These are phyloP conservation scores for Thinopyrum elongatum DNA, from an alignment of 176 grass and related monocot genomes.

Conservation along the genomic window DNA sequence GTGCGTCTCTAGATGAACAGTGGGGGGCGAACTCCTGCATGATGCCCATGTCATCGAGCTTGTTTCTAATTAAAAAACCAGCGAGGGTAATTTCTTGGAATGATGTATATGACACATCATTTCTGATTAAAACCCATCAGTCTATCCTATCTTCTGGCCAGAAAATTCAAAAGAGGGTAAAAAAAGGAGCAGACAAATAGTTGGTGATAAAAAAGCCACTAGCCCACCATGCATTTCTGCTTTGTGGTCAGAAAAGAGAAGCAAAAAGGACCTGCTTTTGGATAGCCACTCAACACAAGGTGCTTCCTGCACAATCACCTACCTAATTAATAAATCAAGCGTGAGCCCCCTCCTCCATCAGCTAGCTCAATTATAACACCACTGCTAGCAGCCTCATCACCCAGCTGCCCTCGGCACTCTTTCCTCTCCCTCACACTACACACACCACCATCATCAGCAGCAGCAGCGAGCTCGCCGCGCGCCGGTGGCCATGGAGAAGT, in stretches of 20 bases:
- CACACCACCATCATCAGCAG: too few species aligned
- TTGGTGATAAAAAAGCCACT: neutral
- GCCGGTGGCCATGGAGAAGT: conserved; percentile 69
- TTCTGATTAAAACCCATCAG: neutral
- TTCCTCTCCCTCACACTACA: neutral
- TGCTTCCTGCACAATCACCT: neutral
- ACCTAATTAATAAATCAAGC: conserved; percentile 35
- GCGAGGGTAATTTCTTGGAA: neutral
- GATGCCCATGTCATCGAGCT: too few species aligned
- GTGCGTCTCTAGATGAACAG: too few species aligned
- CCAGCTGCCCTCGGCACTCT: neutral
- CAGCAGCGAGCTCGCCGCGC: neutral
- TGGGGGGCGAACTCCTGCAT: too few species aligned
- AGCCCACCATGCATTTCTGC: conserved; percentile 1
- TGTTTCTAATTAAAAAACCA: too few species aligned
- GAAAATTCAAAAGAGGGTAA: neutral
- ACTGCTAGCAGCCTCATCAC: neutral
- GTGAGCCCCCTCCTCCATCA: neutral
- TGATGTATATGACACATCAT: neutral
- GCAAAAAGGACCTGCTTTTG: conserved; percentile 13
- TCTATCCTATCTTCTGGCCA: neutral
- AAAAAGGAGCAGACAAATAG: neutral
- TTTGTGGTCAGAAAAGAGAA: conserved; percentile 22
- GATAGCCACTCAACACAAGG: neutral
- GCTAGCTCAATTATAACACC: conserved; percentile 32